Conservation (phyloP, 768 basidiomycete genomes). For the Lactarius hatsudake region DNA sequence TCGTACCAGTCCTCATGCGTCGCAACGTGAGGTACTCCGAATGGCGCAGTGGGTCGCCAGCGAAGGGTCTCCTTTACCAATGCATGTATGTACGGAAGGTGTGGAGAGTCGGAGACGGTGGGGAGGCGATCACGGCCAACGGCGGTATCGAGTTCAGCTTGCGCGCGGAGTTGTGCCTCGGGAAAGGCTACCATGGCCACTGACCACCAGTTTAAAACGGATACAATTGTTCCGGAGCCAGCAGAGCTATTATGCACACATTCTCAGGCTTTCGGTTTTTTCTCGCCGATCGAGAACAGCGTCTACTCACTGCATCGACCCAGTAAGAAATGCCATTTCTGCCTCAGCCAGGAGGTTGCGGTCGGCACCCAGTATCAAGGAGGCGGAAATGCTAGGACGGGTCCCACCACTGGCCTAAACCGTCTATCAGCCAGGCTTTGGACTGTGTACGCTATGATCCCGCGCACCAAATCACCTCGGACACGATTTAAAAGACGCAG, state of each 20-base stretch:
- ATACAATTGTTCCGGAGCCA: slow-evolving; percentile 10
- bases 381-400: slow-evolving; percentile 14
- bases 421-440: neutral
- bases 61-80: slow-evolving; percentile 25
- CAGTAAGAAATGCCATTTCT: slow-evolving; percentile 12
- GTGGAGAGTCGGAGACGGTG: slow-evolving; percentile 16
- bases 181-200: slow-evolving; percentile 27
- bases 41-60: neutral
- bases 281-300: neutral
- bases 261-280: neutral
- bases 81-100: slow-evolving; percentile 27
- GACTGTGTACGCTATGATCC: neutral
- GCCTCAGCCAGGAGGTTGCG: slow-evolving; percentile 6
- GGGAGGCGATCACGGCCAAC: slow-evolving; percentile 26
- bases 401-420: neutral
- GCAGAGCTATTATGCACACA: slow-evolving; percentile 1
- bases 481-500: slow-evolving; percentile 10
- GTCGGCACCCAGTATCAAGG: neutral
- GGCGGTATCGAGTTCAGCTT: slow-evolving; percentile 25
- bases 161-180: slow-evolving; percentile 22
- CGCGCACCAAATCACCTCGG: slow-evolving; percentile 3
- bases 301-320: slow-evolving; percentile 4
- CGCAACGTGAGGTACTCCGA: slow-evolving; percentile 1
- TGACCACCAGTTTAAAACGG: slow-evolving; percentile 15
- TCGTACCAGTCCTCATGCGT: slow-evolving; percentile 33